Evolutionary conservation across 2,329 filamentous ascomycete genomes (phyloP), one percentile per base, ranked within the genome.

Genomic region (Fusarium sp.): DNA sequence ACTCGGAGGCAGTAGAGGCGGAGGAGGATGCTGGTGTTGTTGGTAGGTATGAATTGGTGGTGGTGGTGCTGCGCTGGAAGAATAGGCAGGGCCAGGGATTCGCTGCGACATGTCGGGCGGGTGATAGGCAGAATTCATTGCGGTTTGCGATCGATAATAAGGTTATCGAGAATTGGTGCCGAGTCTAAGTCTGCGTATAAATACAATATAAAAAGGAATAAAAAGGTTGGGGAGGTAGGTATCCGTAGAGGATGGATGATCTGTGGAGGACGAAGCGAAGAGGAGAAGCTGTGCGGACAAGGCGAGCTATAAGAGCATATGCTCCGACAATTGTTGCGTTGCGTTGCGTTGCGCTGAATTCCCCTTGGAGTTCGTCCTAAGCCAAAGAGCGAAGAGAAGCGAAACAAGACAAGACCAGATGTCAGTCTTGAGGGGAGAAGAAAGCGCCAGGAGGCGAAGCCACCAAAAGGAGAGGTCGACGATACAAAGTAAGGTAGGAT

Each of bases 101-200:
- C 78, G 79, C 73, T 81, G 81, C 47, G 80, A 75, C 77, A 80
- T 78, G 60, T 81, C 77, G 59, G 79, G 66, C 42, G 71, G 77
- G 50, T 75, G 77, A 64, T 81, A 81, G 69, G 74, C 65, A 37
- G 78, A 77, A 65, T 80, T 81, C 80, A 82, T 82, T 68, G 54
- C 57, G 43, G 38, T 53, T 62, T 50, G 63, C 57, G 52, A 49
- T 61, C 28, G 60, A 52, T 21, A 23, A 30, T 49, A 38, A 33
- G 37, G 25, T 33, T 64, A 32, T 25, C 33, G 46, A 47, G 33
- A 33, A 42, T 25, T 38, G 47, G 23, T 35, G 38, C 19, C 33
- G 28, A 52, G 33, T 60, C 47, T 43, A 71, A 53, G 62, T 60
- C 44, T 28, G 16, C 28, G 30, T 52, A 54, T 60, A 65, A 35